Evolutionary conservation across 2,329 filamentous ascomycete genomes (phyloP), one percentile per base, ranked within the genome.

Genomic region (Penicillium frequentans): DNA sequence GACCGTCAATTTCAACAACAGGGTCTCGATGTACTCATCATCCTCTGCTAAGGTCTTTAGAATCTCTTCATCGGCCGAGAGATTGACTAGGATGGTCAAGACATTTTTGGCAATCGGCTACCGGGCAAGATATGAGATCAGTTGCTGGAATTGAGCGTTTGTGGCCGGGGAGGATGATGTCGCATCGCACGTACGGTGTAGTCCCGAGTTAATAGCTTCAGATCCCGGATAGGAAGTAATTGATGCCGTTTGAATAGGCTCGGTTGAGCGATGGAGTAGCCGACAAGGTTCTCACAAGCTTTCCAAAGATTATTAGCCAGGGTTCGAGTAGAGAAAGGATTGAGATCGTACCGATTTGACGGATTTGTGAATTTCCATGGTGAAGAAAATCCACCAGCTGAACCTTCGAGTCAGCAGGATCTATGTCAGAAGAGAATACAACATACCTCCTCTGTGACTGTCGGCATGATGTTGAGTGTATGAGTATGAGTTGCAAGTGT

Each of bases 51-150:
- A 79, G 52, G 79, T 80, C 62, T 90, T 83, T 42, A 96, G 79
- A 3, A 98, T 81, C 52, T 93, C 90, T 13, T 80, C 78, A 66
- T 98, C 93, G 16, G 95, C 80, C 72, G 96, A 97, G 68, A 98
- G 85, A 60, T 99, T 87, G 65, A 97, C 93, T 45, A 81, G 68
- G 51, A 81, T 81, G 14, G 87, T 96, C 64, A 97, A 78, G 37
- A 90, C 93, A 85, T 96, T 90, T 73, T 95, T 91, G n/a, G 93
- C 90, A 59, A 97, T 96, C 73, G 89, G 86, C 87, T 96, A 61
- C 21, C 5, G 33, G 33, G 45, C 21, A 27, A 43, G 37, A 45
- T 39, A 52, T 14, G 33, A 49, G 59, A 31, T 48, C 27, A 48
- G 45, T 33, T 48, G 24, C 8, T 19, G 27, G n/a, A 14, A 27